Conservation (phyloP, 257 asterid genomes). For the Solanum lignicaule region DNA sequence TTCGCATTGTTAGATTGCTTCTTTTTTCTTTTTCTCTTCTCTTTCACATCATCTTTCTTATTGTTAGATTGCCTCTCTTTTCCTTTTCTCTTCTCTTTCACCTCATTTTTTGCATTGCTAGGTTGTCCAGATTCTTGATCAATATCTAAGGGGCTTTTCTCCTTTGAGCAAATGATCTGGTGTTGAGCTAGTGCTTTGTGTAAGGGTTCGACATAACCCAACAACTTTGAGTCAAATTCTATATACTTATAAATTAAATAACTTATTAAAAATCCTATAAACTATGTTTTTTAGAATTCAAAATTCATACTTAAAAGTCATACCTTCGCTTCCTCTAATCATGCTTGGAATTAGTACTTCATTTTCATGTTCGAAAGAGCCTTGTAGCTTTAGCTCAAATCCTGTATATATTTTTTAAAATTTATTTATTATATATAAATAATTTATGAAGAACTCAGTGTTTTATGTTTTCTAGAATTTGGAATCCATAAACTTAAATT, state of each 20-base stretch:
- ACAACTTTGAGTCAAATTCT: no score
- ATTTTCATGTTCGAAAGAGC: neutral
- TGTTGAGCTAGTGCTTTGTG: no score
- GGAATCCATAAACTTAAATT: neutral
- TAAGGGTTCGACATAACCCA: no score
- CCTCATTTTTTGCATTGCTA: neutral
- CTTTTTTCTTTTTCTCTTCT: no score
- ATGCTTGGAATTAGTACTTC: neutral
- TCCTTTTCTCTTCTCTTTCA: neutral
- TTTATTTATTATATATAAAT: no score
- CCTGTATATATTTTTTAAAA: no score
- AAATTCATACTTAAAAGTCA: neutral
- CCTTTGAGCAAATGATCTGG: neutral
- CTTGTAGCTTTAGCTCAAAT: no score
- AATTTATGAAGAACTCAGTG: neutral
- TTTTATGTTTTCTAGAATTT: no score
- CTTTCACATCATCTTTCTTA: no score
- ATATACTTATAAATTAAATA: no score
- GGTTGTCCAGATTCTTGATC: neutral
- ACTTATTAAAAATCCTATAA: neutral
- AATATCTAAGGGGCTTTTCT: neutral
- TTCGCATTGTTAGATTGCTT: no score
- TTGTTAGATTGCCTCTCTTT: no score
- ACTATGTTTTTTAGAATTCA: neutral
- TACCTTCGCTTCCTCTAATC: neutral